Percentiles rank a stretch among this genome's conserved stretches.
phyloP scores from a whole-genome alignment of 2,329 filamentous ascomycete genomes.

The Pseudocercospora cruenta region DNA sequence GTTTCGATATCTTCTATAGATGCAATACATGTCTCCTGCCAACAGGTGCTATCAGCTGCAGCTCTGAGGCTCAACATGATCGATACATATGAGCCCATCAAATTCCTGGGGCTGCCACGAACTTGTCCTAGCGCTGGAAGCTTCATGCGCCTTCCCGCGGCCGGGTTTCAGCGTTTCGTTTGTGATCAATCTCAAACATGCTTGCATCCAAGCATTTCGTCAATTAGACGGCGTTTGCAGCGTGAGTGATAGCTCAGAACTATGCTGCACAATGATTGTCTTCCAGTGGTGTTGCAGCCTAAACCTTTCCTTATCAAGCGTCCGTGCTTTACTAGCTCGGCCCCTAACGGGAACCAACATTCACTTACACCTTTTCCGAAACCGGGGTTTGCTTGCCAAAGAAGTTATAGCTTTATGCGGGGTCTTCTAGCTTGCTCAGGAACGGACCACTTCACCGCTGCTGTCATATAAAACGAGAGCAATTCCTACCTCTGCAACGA shows the following conservation, averaged over 20 bases:
- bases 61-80: too few species aligned
- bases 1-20: not conserved
- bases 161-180: not conserved
- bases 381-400: not conserved
- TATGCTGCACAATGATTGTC: not conserved
- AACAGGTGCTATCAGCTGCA: too few species aligned
- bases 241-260: not conserved
- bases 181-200: not conserved
- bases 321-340: not conserved
- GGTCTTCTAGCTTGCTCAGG: conserved; percentile 2
- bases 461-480: not conserved
- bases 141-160: not conserved
- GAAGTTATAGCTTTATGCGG: not conserved
- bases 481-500: not conserved
- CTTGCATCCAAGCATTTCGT: not conserved
- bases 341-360: conserved; percentile 2
- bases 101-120: too few species aligned
- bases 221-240: not conserved
- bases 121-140: not conserved
- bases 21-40: not conserved
- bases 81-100: too few species aligned
- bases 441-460: not conserved
- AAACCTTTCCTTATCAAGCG: not conserved
- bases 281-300: not conserved
- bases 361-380: not conserved